phyloP scores from a whole-genome alignment of 495 filamentous ascomycete genomes.

The Glonium stellatum region DNA sequence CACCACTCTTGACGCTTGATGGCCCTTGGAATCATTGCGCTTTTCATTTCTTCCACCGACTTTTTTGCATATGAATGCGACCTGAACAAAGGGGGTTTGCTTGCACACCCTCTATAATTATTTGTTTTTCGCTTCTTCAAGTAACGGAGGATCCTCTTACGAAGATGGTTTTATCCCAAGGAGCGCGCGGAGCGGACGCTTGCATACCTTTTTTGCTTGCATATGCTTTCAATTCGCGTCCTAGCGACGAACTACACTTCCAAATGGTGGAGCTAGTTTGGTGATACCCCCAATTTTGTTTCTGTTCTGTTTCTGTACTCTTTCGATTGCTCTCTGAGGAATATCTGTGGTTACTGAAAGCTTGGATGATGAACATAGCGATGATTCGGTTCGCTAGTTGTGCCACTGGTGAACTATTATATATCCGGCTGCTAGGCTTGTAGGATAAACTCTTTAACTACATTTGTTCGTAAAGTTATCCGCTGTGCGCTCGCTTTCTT shows the following conservation, averaged over 20 bases:
- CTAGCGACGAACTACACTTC: neutral
- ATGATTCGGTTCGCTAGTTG: no score
- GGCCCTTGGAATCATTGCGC: neutral
- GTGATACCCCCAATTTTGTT: neutral
- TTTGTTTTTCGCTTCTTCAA: neutral
- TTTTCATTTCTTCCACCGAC: neutral
- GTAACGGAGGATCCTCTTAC: neutral
- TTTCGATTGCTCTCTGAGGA: neutral
- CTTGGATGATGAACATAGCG: no score
- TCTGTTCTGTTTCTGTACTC: neutral
- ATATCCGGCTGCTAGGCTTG: neutral
- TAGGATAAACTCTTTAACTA: constrained; percentile 4
- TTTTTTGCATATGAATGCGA: constrained; percentile 1
- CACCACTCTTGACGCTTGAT: neutral
- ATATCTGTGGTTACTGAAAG: no score
- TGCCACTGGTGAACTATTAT: neutral
- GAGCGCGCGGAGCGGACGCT: neutral
- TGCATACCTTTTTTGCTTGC: neutral
- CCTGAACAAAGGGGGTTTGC: neutral
- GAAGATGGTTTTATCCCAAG: neutral
- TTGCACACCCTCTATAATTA: neutral
- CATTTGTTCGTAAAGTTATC: neutral
- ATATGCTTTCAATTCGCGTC: neutral
- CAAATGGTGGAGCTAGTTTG: constrained; percentile 3
- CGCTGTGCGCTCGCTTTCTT: no score